Conservation (phyloP, 1,284 basidiomycete species). For the Pascua sp. region DNA sequence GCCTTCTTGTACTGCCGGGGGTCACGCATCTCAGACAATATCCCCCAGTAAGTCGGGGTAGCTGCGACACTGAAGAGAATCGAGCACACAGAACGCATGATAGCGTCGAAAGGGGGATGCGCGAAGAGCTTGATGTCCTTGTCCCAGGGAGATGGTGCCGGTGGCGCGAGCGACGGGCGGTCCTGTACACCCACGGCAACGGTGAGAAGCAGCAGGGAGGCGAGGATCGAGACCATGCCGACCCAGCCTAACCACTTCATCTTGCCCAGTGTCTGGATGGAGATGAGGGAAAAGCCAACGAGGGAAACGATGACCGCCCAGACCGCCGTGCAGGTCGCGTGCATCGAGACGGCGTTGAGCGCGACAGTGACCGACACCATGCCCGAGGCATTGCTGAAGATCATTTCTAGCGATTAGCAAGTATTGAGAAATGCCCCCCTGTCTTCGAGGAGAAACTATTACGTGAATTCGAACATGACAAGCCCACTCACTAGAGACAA, state of each 20-base stretch:
- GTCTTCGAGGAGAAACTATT: background rate
- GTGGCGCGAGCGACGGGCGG: conserved; percentile 32
- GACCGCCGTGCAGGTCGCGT: conserved; percentile 45
- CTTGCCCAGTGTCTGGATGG: conserved; percentile 42
- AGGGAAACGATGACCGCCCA: conserved; percentile 39
- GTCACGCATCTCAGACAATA: conserved; percentile 35
- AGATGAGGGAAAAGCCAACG: conserved; percentile 29
- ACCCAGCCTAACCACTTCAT: conserved; percentile 48
- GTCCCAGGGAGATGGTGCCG: conserved; percentile 23
- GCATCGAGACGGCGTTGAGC: conserved; percentile 46
- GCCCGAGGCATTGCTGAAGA: conserved; percentile 23
- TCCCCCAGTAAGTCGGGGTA: conserved; percentile 21
- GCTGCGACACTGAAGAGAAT: conserved; percentile 42
- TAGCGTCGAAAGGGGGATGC: conserved; percentile 32
- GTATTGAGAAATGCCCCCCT: background rate
- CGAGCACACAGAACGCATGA: conserved; percentile 41
- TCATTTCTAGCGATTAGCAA: background rate
- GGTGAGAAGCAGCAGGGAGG: conserved; percentile 43
- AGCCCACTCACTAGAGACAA: background rate
- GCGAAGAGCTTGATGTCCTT: conserved; percentile 24
- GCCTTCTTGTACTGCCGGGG: conserved; percentile 29
- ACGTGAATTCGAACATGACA: background rate
- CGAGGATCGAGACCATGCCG: conserved; percentile 31
- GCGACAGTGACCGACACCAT: conserved; percentile 43
- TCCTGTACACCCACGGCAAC: conserved; percentile 48